Percentiles rank a stretch among this genome's conserved stretches.
These are phyloP conservation scores for Globisporangium apiculatum DNA, from an alignment of 352 stramenopile species.

Conservation along the genomic window DNA sequence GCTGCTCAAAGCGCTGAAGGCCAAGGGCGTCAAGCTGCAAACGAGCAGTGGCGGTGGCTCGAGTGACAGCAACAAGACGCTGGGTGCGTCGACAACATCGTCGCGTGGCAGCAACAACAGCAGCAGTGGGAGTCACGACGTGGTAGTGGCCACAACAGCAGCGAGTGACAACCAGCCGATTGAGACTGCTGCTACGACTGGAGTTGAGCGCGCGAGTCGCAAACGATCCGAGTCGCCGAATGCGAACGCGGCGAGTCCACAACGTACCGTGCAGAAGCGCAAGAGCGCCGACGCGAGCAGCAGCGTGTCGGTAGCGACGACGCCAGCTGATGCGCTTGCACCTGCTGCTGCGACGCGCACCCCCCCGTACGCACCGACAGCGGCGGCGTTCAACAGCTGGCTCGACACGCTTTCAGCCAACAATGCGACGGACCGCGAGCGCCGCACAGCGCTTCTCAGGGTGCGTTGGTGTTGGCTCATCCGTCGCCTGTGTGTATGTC, in stretches of 20 bases:
- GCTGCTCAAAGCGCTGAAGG: constrained; percentile 46
- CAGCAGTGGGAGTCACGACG: constrained; percentile 1
- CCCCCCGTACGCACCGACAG: neutral
- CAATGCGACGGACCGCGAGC: constrained; percentile 31
- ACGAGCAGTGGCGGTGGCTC: neutral
- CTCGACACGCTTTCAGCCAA: constrained; percentile 37
- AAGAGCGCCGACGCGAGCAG: constrained; percentile 25
- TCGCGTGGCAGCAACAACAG: constrained; percentile 18
- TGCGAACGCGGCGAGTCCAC: constrained; percentile 23
- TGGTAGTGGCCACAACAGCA: neutral
- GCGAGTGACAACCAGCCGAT: constrained; percentile 5
- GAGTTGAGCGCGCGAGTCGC: constrained; percentile 25
- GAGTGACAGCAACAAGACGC: neutral
- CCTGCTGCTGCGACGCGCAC: too few species aligned
- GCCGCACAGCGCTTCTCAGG: constrained; percentile 39
- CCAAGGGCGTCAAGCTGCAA: constrained; percentile 48
- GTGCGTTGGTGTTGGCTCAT: constrained; percentile 14
- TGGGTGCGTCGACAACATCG: constrained; percentile 6
- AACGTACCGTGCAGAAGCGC: constrained; percentile 36
- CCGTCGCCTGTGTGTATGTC: neutral
- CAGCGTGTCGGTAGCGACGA: neutral
- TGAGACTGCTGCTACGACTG: neutral
- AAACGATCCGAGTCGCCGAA: constrained; percentile 47
- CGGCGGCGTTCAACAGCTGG: constrained; percentile 29
- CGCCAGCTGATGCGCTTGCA: neutral